Percentiles rank a stretch among this genome's conserved stretches.
phyloP scores from a whole-genome alignment of 2,329 filamentous ascomycete species.

The Pseudogymnoascus sp. region DNA sequence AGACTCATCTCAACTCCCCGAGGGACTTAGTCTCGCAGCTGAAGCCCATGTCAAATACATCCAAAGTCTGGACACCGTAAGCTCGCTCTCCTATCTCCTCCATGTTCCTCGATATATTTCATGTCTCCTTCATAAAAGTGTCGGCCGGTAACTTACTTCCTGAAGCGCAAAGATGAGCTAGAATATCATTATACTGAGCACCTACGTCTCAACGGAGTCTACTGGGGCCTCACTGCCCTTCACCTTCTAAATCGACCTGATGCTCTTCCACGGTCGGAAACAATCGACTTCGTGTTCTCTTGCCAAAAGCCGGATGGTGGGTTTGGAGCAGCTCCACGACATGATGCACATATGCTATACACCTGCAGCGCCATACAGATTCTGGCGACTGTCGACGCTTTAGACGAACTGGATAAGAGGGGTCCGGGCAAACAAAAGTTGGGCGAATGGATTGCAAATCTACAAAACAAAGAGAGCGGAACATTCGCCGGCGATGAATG shows the following conservation, averaged over 20 bases:
- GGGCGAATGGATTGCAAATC: slow-evolving; percentile 71
- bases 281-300: slow-evolving; percentile 91
- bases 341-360: slow-evolving; percentile 94
- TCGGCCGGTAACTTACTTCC: slow-evolving; percentile 30
- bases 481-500: slow-evolving; percentile 93
- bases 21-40: slow-evolving; percentile 29
- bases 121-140: neutral
- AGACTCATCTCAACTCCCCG: slow-evolving; percentile 20
- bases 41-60: slow-evolving; percentile 80
- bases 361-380: slow-evolving; percentile 95
- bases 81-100: slow-evolving; percentile 30
- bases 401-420: slow-evolving; percentile 71
- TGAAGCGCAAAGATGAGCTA: slow-evolving; percentile 79
- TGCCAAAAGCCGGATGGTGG: slow-evolving; percentile 85
- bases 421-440: slow-evolving; percentile 55
- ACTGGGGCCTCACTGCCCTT: slow-evolving; percentile 89
- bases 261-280: slow-evolving; percentile 70
- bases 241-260: slow-evolving; percentile 78
- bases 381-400: slow-evolving; percentile 75
- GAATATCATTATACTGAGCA: slow-evolving; percentile 99
- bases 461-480: slow-evolving; percentile 76
- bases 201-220: slow-evolving; percentile 87
- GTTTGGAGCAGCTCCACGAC: slow-evolving; percentile 87
- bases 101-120: slow-evolving; percentile 16
- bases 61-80: slow-evolving; percentile 79